Evolutionary conservation across 2,329 filamentous ascomycete genomes (phyloP).

Genomic region (Epichloe typhina): DNA sequence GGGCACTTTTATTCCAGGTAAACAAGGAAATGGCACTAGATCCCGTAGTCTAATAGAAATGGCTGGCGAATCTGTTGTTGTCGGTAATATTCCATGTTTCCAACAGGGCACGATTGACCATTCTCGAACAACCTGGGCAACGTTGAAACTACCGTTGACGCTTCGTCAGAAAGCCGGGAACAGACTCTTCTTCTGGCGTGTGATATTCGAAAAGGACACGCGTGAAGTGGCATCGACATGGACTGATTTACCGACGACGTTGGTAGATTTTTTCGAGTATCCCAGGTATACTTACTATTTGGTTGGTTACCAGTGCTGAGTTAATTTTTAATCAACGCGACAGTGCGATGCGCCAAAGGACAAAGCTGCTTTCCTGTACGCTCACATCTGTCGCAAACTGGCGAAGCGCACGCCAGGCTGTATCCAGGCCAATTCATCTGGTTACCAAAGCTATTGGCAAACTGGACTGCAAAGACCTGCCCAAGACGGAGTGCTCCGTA

Average conservation of each 20-base stretch:
- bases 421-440: not conserved
- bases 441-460: not conserved
- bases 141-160: too few species aligned
- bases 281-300: too few species aligned
- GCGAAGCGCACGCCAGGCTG: not conserved
- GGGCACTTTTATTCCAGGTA: not conserved
- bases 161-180: too few species aligned
- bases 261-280: not conserved
- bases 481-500: not conserved
- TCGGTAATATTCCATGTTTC: too few species aligned
- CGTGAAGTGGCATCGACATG: too few species aligned
- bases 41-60: too few species aligned
- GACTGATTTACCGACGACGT: not conserved
- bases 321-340: too few species aligned
- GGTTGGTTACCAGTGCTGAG: too few species aligned
- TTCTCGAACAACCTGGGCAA: too few species aligned
- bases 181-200: not conserved
- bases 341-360: not conserved
- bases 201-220: too few species aligned
- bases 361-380: not conserved
- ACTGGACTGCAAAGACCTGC: not conserved
- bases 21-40: not conserved
- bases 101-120: too few species aligned
- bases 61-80: too few species aligned
- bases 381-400: not conserved